A percentile compares a stretch with the other conserved stretches of the same genome.
These are phyloP conservation scores for Pyricularia sp. DNA, from an alignment of 2,329 filamentous ascomycete genomes.

Conservation along the genomic window DNA sequence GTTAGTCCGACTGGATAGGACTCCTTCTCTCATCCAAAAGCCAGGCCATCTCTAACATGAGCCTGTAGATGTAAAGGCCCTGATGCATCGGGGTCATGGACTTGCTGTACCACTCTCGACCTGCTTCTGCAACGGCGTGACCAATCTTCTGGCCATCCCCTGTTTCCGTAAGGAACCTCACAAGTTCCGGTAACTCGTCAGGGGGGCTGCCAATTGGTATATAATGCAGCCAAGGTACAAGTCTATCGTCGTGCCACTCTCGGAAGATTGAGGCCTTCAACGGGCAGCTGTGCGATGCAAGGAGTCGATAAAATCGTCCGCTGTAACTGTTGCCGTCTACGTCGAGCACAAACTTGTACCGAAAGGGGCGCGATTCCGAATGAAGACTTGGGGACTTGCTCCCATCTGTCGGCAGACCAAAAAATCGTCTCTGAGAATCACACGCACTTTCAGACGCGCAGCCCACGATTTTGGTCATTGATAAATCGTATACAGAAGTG, in stretches of 20 bases:
- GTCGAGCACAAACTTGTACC: slow-evolving; percentile 36
- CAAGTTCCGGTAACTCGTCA: slow-evolving; percentile 41
- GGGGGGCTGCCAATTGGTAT: slow-evolving; percentile 39
- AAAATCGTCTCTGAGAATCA: slow-evolving; percentile 10
- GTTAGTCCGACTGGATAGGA: not conserved
- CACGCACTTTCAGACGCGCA: slow-evolving; percentile 22
- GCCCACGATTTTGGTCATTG: slow-evolving; percentile 28
- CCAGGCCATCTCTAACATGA: slow-evolving; percentile 45
- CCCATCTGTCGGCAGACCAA: slow-evolving; percentile 8
- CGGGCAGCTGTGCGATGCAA: slow-evolving; percentile 35
- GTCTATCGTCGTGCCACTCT: slow-evolving; percentile 50
- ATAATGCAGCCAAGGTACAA: slow-evolving; percentile 48
- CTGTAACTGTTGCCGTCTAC: slow-evolving; percentile 47
- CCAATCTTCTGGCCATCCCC: slow-evolving; percentile 37
- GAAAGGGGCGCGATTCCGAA: slow-evolving; percentile 22
- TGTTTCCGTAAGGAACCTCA: slow-evolving; percentile 33
- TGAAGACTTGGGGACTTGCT: not conserved
- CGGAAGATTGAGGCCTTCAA: slow-evolving; percentile 43
- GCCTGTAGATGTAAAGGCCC: slow-evolving; percentile 47
- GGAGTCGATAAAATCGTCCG: slow-evolving; percentile 40
- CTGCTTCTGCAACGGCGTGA: slow-evolving; percentile 38
- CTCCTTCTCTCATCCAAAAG: slow-evolving; percentile 22
- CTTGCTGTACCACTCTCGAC: slow-evolving; percentile 42
- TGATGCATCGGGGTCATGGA: slow-evolving; percentile 49
- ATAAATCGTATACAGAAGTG: slow-evolving; percentile 9